Conservation (phyloP, 148 eudicot genomes). For the Silene uniflora region DNA sequence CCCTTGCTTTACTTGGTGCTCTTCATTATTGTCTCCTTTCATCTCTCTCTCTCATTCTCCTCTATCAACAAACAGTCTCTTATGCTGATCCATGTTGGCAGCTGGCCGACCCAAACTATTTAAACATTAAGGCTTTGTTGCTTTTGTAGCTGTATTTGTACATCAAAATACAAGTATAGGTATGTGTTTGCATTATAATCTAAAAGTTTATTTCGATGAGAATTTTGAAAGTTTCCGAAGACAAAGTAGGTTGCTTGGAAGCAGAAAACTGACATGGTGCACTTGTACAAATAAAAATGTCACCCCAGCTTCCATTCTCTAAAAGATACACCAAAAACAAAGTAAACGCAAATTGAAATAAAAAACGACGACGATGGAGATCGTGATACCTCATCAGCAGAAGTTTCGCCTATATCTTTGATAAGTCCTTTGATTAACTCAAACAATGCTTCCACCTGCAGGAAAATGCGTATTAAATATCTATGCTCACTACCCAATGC, state of each 20-base stretch:
- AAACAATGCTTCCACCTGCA: constrained; percentile 92
- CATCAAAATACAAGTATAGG: not conserved
- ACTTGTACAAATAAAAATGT: constrained; percentile 1
- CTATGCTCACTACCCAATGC: constrained; percentile 1
- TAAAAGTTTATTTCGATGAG: not conserved
- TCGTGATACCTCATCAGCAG: constrained; percentile 61
- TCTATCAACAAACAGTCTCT: not conserved
- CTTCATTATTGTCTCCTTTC: too few species aligned
- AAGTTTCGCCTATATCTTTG: constrained; percentile 58
- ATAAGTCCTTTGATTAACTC: constrained; percentile 91
- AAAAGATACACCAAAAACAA: not conserved
- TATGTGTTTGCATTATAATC: not conserved
- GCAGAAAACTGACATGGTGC: not conserved
- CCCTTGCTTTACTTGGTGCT: too few species aligned
- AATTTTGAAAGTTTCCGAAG: not conserved
- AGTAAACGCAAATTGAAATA: not conserved
- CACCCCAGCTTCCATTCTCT: not conserved
- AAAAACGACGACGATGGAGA: not conserved
- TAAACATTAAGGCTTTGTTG: not conserved
- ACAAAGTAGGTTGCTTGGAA: not conserved
- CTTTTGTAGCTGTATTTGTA: not conserved
- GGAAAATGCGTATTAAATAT: constrained; percentile 22
- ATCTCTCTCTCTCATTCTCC: not conserved
- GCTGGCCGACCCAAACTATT: not conserved
- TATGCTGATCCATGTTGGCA: not conserved